Evolutionary conservation across 169 alveolate species (phyloP), one percentile per base, ranked within the genome.

Genomic region (Eimeria necatrix): DNA sequence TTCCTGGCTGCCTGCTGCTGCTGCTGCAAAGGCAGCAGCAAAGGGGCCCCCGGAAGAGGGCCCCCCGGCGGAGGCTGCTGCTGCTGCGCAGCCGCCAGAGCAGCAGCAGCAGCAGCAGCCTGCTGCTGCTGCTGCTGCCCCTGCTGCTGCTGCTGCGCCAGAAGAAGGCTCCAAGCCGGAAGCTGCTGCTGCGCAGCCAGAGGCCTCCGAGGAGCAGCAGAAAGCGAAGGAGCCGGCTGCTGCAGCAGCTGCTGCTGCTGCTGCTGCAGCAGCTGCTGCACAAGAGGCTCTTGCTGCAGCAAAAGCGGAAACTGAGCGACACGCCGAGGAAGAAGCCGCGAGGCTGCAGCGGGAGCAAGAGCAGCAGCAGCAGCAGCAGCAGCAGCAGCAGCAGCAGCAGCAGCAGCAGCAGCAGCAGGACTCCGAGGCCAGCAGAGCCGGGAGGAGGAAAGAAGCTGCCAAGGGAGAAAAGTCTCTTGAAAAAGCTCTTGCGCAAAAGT

Each of bases 331-430:
- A 14, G 61, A 32, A 48, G 41, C 64, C 24, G 89, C 10, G 51
- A 64, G 51, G 89, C 51, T 52, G 68, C 89, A 68, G 78, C 78
- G n/a, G 48, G 64, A 56, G 64, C 64, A 56, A 16, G n/a, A 56
- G 64, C 64, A 56, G 64, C 64, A 56, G 64, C 61, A 53, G 61
- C 61, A 53, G 61, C 61, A 53, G 12, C 18, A 53, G 61, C 51
- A 16, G 84, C 61, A 8, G 56, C 84, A 73, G 84, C 26, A 10
- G 84, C 84, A 73, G 46, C 46, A 68, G 78, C 24, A 3, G 41
- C 16, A 68, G 41, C 41, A 18, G 41, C 41, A 68, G 64, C 64
- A 56, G 18, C n/a, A 56, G 78, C n/a, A 68, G 48, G 14, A 10
- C 5, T 5, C 48, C 7, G 78, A 68, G 4, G 78, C 9, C 18